Evolutionary conservation across 2,329 filamentous ascomycete genomes (phyloP).

Genomic region (Paradendryphiella salina): DNA sequence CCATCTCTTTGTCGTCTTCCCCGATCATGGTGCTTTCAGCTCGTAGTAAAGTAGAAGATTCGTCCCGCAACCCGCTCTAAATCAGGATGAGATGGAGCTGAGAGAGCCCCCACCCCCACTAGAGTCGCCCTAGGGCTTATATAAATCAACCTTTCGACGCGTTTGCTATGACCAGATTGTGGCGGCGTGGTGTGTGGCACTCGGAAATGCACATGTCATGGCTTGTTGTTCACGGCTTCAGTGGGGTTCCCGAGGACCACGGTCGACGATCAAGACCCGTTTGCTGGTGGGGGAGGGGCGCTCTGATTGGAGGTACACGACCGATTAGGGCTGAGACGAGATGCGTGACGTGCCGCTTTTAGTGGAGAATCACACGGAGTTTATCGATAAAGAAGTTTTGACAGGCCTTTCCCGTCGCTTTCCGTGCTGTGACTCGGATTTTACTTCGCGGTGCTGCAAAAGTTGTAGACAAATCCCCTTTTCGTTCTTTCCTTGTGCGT

Average conservation of each 20-base stretch:
- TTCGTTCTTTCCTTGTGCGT: background rate
- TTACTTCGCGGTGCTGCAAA: background rate
- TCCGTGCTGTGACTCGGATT: slow-evolving; percentile 11
- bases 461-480: background rate
- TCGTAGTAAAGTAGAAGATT: background rate
- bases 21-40: slow-evolving; percentile 15
- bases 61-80: too few relatives aligned
- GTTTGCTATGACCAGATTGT: background rate
- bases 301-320: slow-evolving; percentile 6
- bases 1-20: slow-evolving; percentile 12
- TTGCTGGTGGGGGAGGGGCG: background rate
- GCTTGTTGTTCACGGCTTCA: background rate
- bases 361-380: slow-evolving; percentile 4
- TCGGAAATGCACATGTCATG: slow-evolving; percentile 6
- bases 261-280: slow-evolving; percentile 5
- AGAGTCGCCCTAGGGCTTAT: slow-evolving; percentile 1
- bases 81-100: background rate
- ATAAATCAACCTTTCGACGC: background rate
- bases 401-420: slow-evolving; percentile 5
- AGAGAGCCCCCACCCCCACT: slow-evolving; percentile 1
- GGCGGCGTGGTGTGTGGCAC: background rate
- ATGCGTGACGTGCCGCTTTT: slow-evolving; percentile 5
- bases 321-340: slow-evolving; percentile 6
- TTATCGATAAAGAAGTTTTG: slow-evolving; percentile 21
- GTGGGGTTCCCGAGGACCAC: slow-evolving; percentile 12